Percentiles rank a stretch among this genome's conserved stretches.
These are phyloP conservation scores for Candida incommunis DNA, from an alignment of 805 yeast species.

Conservation along the genomic window DNA sequence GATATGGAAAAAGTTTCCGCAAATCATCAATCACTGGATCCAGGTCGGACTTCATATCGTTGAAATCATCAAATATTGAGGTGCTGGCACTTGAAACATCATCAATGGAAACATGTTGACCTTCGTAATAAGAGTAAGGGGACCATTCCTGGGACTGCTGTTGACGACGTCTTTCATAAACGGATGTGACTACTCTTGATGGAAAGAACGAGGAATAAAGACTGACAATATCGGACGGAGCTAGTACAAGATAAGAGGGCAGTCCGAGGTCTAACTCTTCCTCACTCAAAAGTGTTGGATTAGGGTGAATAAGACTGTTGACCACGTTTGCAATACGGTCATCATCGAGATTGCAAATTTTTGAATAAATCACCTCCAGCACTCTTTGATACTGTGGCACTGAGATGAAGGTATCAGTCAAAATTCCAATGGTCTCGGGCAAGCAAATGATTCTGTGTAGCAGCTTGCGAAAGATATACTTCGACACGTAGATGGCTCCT, in stretches of 20 bases:
- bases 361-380: background rate
- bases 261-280: background rate
- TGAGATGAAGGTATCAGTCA: background rate
- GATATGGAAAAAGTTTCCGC: constrained; percentile 10
- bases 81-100: background rate
- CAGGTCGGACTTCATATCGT: constrained; percentile 10
- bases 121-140: constrained; percentile 1
- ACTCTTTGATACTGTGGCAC: background rate
- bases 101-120: background rate
- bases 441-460: background rate
- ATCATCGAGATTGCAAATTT: background rate
- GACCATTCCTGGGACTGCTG: background rate
- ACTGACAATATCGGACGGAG: constrained; percentile 12
- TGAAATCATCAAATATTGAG: background rate
- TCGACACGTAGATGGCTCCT: constrained; percentile 1
- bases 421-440: background rate
- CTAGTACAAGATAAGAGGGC: constrained; percentile 7
- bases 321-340: background rate
- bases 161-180: constrained; percentile 1
- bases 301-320: background rate
- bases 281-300: background rate
- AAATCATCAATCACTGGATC: constrained; percentile 13
- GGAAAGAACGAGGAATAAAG: constrained; percentile 13
- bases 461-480: background rate
- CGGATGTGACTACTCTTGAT: constrained; percentile 4